Evolutionary conservation across 1,284 basidiomycete genomes (phyloP), one percentile per base, ranked within the genome.

Genomic region (Caloboletus firmus): DNA sequence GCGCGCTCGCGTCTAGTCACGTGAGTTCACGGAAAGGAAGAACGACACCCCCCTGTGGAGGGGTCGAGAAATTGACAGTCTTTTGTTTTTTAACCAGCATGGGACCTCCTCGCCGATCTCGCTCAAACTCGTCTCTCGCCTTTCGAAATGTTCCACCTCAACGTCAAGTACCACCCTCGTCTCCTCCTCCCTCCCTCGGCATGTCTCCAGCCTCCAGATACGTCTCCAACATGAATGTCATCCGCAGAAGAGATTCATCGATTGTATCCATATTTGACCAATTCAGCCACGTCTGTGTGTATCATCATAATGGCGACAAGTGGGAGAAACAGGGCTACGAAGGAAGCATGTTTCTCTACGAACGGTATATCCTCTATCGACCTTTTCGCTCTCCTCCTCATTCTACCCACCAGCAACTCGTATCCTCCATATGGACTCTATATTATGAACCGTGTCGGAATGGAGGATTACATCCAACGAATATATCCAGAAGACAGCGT

Each of bases 291-390:
- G 89, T 93, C 54, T 89, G 87, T 70, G 76, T 91, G 51, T 91
- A 90, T 63, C 83, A 86, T 62, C 79, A 84, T 65, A 82, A 87
- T 59, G 85, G 81, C 11, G 72, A 77, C 60, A 85, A 82, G 62
- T 90, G 89, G 91, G 83, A 87, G 71, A 93, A 93, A 72, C 85
- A 89, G 51, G 90, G 91, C 26, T 89, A 79, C 62, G 93, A 95
- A 69, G 93, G 93, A 2, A 89, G 85, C 64, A 90, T 95, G 82
- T 95, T 95, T 73, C 76, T 95, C 55, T 93, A 89, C 66, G 87
- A 92, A 68, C 79, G 91, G 88, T 91, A 64, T 58, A 68, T 17
- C 18, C 17, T 22, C 13, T 22, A 3, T 35, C 20, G 4, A 12
- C 17, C 34, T 20, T 28, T 11, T 11, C 6, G 18, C 32, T 24